phyloP scores from a whole-genome alignment of 1,139 yeast species.

The Kurtzmaniella quercitrusa region DNA sequence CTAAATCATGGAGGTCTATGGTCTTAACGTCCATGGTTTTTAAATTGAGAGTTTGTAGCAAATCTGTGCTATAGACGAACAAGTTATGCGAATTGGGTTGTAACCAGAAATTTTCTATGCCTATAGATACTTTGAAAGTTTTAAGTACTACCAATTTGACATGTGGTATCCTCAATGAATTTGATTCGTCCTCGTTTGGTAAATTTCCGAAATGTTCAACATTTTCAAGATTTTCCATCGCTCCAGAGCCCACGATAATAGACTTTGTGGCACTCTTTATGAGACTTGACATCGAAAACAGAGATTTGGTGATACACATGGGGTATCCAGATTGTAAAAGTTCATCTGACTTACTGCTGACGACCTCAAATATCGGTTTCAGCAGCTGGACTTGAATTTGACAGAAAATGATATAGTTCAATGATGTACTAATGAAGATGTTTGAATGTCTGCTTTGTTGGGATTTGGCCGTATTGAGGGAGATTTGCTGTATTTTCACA shows the following conservation, averaged over 20 bases:
- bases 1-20: slow-evolving; percentile 23
- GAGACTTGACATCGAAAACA: slow-evolving; percentile 25
- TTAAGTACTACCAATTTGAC: slow-evolving; percentile 30
- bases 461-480: slow-evolving; percentile 23
- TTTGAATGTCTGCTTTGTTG: slow-evolving; percentile 26
- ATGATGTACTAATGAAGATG: slow-evolving; percentile 32
- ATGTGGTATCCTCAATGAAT: slow-evolving; percentile 23
- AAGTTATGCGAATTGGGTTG: slow-evolving; percentile 38
- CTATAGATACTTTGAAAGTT: slow-evolving; percentile 34
- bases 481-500: slow-evolving; percentile 25
- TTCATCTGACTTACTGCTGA: slow-evolving; percentile 21
- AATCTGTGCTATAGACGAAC: slow-evolving; percentile 23
- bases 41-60: slow-evolving; percentile 34
- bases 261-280: slow-evolving; percentile 35
- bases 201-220: slow-evolving; percentile 34
- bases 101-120: slow-evolving; percentile 33
- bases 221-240: slow-evolving; percentile 28
- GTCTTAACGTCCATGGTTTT: slow-evolving; percentile 29
- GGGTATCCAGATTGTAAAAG: slow-evolving; percentile 35
- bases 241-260: slow-evolving; percentile 24
- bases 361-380: slow-evolving; percentile 30
- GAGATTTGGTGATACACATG: slow-evolving; percentile 22
- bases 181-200: slow-evolving; percentile 28
- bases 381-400: slow-evolving; percentile 30
- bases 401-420: slow-evolving; percentile 31